Evolutionary conservation across 495 filamentous ascomycete genomes (phyloP), one percentile per base, ranked within the genome.

Genomic region (Penicillium canariense): DNA sequence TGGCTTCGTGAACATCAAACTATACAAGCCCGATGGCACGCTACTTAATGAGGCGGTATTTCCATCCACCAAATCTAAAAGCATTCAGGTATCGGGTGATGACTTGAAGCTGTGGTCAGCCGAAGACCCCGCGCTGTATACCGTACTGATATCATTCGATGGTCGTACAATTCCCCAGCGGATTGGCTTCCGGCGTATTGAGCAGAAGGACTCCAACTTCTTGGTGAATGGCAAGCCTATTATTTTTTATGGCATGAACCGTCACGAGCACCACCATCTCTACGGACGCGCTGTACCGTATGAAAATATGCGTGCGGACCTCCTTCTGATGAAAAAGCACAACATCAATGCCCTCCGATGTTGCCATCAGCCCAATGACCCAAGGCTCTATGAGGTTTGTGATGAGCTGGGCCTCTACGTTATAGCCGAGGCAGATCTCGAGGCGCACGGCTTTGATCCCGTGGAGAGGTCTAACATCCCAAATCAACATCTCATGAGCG

Each of bases 341-440:
- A 87, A 87, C 39, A 77, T 87, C 63, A 87, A 87, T 54, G 79
- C 84, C 2, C 65, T 87, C 12, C 80, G 84, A 3, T 83, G 79
- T 48, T 82, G 76, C 27, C 84, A 87, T 50, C 82, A 86, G 46
- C 84, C 84, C 5, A 81, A 80, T 30, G 74, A 85, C 51, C 77
- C 79, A 0, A 65, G 65, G 17, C 71, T 87, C 5, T 81, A 83
- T 44, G 77, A 82, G 12, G 64, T 88, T 3, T 82, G 81, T 31
- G 84, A 89, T 54, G 83, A 88, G 58, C 63, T 88, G 27, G 86
- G 86, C 0, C 71, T 89, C 30, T 89, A 80, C 72, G 77, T 88
- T 14, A 85, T 88, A 56, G 86, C 88, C 50, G 86, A 89, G 62
- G 82, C 83, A 1, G 86, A 89, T 60, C 76, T 87, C 0, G 86